A percentile compares a stretch with the other conserved stretches of the same genome.
Evolutionary conservation across 179 eudicot species (phyloP).

Genomic region (Patellifolia procumbens): DNA sequence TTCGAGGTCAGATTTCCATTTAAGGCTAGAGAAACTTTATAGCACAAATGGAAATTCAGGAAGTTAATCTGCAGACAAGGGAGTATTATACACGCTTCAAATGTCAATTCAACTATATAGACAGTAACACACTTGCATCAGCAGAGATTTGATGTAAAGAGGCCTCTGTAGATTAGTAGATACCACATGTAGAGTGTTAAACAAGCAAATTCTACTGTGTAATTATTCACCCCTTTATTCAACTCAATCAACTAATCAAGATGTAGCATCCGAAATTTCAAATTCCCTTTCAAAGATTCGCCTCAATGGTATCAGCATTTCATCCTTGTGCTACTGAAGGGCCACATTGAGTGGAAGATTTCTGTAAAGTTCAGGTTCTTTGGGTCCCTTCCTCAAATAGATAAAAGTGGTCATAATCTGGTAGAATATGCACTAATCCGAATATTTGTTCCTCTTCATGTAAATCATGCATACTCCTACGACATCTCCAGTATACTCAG

Average conservation of each 20-base stretch:
- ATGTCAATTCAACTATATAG: neutral
- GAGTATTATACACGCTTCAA: neutral
- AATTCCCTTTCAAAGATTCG: conserved; percentile 17
- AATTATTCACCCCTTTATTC: neutral
- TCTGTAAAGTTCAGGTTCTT: conserved; percentile 38
- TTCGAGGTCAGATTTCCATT: no score
- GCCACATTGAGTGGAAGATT: conserved; percentile 28
- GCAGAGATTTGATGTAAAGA: neutral
- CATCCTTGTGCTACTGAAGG: conserved; percentile 23
- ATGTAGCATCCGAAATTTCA: conserved; percentile 12
- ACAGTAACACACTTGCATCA: neutral
- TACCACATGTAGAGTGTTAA: conserved; percentile 14
- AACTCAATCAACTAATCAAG: conserved; percentile 17
- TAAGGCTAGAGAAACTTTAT: no score
- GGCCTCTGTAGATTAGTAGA: neutral
- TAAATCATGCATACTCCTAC: conserved; percentile 1
- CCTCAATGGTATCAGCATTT: conserved; percentile 23
- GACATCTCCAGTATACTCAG: neutral
- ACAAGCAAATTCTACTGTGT: neutral
- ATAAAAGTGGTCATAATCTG: conserved; percentile 13
- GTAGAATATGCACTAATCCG: conserved; percentile 10
- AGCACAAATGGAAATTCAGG: no score
- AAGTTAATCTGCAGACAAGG: no score
- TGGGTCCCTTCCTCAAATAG: conserved; percentile 22
- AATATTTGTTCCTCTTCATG: neutral